These are phyloP conservation scores for Pyrenula massariospora DNA, from an alignment of 495 filamentous ascomycete genomes.

Conservation along the genomic window DNA sequence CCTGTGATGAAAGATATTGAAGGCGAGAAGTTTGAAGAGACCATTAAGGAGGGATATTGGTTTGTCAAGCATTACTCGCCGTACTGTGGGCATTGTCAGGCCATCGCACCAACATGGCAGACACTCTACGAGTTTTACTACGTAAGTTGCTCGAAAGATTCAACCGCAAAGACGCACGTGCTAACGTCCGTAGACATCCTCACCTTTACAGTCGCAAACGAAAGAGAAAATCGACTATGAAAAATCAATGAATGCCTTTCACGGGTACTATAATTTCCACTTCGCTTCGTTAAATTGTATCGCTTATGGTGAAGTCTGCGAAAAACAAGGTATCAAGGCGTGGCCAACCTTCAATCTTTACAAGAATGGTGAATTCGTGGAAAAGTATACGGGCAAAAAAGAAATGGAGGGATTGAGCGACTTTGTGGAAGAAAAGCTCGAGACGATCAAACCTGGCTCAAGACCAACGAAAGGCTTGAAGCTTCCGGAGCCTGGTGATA, in stretches of 20 bases:
- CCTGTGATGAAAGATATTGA: conserved; percentile 59
- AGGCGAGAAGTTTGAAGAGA: conserved; percentile 40
- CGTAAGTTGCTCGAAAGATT: conserved; percentile 15
- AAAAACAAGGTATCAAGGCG: conserved; percentile 44
- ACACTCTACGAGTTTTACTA: conserved; percentile 95
- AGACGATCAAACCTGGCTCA: conserved; percentile 67
- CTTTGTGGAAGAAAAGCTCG: conserved; percentile 67
- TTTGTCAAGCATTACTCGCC: conserved; percentile 71
- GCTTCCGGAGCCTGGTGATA: conserved; percentile 47
- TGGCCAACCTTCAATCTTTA: conserved; percentile 73
- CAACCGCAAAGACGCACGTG: not conserved
- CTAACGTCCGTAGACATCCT: conserved; percentile 51
- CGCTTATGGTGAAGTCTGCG: conserved; percentile 65
- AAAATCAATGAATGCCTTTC: conserved; percentile 49
- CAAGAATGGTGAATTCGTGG: conserved; percentile 63
- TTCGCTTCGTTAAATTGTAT: conserved; percentile 80
- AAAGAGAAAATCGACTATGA: conserved; percentile 31
- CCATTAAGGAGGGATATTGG: conserved; percentile 55
- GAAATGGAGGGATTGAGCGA: conserved; percentile 46
- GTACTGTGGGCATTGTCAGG: conserved; percentile 67
- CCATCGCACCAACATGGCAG: conserved; percentile 76
- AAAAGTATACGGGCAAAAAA: conserved; percentile 48
- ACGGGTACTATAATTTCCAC: conserved; percentile 75
- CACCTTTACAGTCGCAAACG: conserved; percentile 38
- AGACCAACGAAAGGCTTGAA: conserved; percentile 51